phyloP scores from a whole-genome alignment of 495 filamentous ascomycete genomes.

The Corynascus novoguineensis region DNA sequence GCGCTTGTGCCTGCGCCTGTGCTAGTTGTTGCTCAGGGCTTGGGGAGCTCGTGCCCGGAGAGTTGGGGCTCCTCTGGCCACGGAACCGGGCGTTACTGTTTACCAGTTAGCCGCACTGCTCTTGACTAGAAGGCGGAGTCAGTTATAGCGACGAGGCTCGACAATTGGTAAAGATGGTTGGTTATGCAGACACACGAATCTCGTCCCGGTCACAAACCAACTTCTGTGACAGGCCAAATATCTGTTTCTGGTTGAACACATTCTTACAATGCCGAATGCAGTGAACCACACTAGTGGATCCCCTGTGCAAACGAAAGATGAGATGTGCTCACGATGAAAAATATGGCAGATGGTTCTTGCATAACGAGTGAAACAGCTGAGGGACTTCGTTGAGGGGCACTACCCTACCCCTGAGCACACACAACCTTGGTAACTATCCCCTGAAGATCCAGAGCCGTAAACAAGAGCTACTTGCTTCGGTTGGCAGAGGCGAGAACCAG shows the following conservation, averaged over 20 bases:
- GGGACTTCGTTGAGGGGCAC: background rate
- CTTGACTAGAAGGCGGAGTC: background rate
- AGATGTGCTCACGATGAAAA: background rate
- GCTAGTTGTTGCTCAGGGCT: constrained; percentile 10
- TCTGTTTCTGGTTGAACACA: background rate
- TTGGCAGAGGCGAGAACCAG: background rate
- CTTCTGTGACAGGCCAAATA: background rate
- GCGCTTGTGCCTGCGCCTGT: background rate
- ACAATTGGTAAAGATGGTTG: background rate
- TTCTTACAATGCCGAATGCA: background rate
- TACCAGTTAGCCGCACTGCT: background rate
- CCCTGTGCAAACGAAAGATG: background rate
- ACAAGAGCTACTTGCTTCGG: background rate
- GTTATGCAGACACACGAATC: background rate
- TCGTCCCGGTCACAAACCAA: background rate
- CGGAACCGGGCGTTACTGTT: constrained; percentile 32
- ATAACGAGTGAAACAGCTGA: background rate
- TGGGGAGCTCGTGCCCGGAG: constrained; percentile 19
- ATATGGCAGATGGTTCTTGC: background rate
- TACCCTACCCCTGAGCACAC: background rate
- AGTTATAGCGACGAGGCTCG: background rate
- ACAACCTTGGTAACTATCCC: background rate
- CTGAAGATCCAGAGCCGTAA: background rate
- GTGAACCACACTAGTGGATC: constrained; percentile 2
- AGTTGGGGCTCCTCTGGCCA: constrained; percentile 30